Evolutionary conservation across 2,329 filamentous ascomycete genomes (phyloP).

Genomic region (Aspergillus tanneri): DNA sequence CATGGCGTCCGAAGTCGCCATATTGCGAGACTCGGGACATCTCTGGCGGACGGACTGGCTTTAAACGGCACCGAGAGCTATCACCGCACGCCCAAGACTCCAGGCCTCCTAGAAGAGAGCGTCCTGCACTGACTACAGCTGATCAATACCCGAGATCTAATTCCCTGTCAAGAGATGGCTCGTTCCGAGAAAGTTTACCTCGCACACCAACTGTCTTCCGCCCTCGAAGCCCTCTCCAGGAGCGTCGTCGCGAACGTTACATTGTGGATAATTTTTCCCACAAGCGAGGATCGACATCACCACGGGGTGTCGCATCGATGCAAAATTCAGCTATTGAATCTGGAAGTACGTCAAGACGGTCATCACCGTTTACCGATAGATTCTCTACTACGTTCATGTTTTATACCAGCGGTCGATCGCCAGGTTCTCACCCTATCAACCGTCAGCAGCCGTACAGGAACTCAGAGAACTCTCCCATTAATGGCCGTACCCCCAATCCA

Average conservation of each 20-base stretch:
- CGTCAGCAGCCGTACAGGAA: conserved; percentile 24
- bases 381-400: conserved; percentile 40
- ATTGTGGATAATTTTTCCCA: conserved; percentile 46
- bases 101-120: conserved; percentile 35
- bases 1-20: conserved; percentile 44
- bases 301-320: conserved; percentile 42
- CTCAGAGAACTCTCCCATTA: conserved; percentile 9
- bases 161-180: conserved; percentile 47
- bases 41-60: conserved; percentile 33
- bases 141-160: conserved; percentile 33
- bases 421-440: conserved; percentile 22
- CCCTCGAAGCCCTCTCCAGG: conserved; percentile 55
- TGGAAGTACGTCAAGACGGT: conserved; percentile 58
- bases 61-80: conserved; percentile 37
- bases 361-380: conserved; percentile 60
- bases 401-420: conserved; percentile 32
- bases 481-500: background rate
- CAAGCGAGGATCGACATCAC: conserved; percentile 57
- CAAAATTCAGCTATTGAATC: conserved; percentile 56
- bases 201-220: conserved; percentile 45
- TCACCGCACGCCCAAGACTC: conserved; percentile 36
- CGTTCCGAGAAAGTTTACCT: conserved; percentile 32
- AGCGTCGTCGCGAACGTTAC: conserved; percentile 49
- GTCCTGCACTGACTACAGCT: conserved; percentile 28
- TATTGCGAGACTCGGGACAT: conserved; percentile 33